Conservation (phyloP, 2,329 filamentous ascomycete genomes). For the Phialocephala subalpina region DNA sequence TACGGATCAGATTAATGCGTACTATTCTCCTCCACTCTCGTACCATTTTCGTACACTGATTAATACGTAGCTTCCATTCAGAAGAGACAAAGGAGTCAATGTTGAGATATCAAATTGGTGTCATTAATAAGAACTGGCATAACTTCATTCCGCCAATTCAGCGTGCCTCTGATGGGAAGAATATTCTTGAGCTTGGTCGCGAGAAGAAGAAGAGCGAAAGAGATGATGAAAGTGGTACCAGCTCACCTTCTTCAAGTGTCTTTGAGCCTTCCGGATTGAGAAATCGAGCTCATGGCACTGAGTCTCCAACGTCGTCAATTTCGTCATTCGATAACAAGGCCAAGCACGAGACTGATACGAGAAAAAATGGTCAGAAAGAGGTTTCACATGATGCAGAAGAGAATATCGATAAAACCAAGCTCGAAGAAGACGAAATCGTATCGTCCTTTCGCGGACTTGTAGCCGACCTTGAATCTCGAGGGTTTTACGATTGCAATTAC, state of each 20-base stretch:
- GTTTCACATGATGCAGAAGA: slow-evolving; percentile 48
- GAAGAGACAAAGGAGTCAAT: slow-evolving; percentile 61
- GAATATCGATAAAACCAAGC: slow-evolving; percentile 58
- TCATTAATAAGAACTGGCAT: slow-evolving; percentile 77
- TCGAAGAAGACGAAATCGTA: slow-evolving; percentile 53
- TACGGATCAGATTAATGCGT: slow-evolving; percentile 91
- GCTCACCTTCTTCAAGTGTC: slow-evolving; percentile 32
- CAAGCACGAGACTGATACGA: slow-evolving; percentile 56
- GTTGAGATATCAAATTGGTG: slow-evolving; percentile 75
- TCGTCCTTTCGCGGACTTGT: slow-evolving; percentile 64
- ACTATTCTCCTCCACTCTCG: slow-evolving; percentile 47
- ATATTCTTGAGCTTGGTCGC: slow-evolving; percentile 8
- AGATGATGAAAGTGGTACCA: slow-evolving; percentile 37
- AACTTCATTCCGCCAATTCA: slow-evolving; percentile 92
- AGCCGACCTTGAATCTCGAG: slow-evolving; percentile 59
- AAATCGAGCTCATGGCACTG: background rate
- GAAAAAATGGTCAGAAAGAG: background rate
- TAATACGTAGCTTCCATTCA: slow-evolving; percentile 74
- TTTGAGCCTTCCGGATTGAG: slow-evolving; percentile 11
- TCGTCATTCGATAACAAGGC: slow-evolving; percentile 47
- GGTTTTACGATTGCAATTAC: slow-evolving; percentile 67
- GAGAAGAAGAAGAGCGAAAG: slow-evolving; percentile 46
- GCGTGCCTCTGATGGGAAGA: slow-evolving; percentile 56
- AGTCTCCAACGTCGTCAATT: slow-evolving; percentile 3
- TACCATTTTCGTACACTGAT: background rate